Base-by-base conservation (phyloP, 257 asterid genomes). In the Plantago major region DNA sequence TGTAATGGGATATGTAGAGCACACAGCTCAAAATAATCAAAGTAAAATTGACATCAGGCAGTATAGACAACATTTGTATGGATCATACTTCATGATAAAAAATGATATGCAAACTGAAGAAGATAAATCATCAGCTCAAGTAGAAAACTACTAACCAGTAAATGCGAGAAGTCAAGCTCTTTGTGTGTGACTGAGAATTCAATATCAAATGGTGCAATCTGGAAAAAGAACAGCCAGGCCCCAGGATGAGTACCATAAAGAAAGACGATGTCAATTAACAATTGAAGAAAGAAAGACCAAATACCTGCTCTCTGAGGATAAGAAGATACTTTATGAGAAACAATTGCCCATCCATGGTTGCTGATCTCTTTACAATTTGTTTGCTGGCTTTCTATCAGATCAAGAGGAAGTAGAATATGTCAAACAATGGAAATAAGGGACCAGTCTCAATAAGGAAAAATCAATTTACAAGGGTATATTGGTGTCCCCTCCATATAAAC, bases 151-250 rank as follows among this genome's bases (percentile, higher is more conserved):
- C 75, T 76, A 51, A 93, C 99, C 99, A 93, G 81, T 80, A 93
- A 74, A 85, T 93, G 96, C 30, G 99, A 89, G 89, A 93, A 93
- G 79, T 93, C 99, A 70, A 93, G 99, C 83, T 93, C 99, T 83
- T 89, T 93, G 78, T 93, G 93, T 8, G 97, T 93, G 64, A 82
- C 96, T 44, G 99, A 93, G 78, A 93, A 93, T 78, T 89, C 99
- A 9, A 93, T 89, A 63, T 93, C 99, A 68, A 93, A 93, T 67
- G 96, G 99, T 43, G 96, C 97, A 80, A 93, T 93, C 99, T 93
- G 95, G 71, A 83, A 71, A 58, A 58, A 26, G 52, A 53, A 64
- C 33, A 46, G 68, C 64, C 40, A 33, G 7, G 40, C 8, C 40
- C 40, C 40, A 33, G 49, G 46, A 52, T 83, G 46, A 81, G 84